Conservation (phyloP, 2,329 filamentous ascomycete genomes). For the Alternaria hordeiaustralica region DNA sequence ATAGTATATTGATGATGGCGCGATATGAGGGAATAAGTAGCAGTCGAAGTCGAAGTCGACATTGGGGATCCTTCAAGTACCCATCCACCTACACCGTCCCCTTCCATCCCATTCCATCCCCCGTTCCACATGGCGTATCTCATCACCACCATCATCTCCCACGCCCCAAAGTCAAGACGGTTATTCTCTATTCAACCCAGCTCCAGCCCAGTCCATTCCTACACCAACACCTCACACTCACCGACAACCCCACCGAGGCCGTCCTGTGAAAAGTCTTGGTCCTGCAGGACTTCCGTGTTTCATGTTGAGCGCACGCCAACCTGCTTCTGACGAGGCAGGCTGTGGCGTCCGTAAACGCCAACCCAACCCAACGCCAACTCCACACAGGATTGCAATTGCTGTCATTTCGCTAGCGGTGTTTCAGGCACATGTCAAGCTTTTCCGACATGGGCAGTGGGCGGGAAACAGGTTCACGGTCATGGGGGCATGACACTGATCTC, state of each 20-base stretch:
- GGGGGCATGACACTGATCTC: neutral
- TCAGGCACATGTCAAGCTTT: neutral
- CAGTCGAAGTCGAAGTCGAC: neutral
- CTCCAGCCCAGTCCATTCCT: neutral
- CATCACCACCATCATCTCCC: neutral
- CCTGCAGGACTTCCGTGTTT: neutral
- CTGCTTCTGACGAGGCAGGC: neutral
- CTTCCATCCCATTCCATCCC: neutral
- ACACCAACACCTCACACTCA: neutral
- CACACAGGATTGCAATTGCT: neutral
- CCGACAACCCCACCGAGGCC: neutral
- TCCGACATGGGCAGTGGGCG: neutral
- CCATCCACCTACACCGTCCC: neutral
- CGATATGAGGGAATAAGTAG: accelerated
- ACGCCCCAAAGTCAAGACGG: neutral
- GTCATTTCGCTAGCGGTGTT: neutral
- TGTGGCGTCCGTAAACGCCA: too few species aligned
- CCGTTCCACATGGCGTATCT: too few species aligned
- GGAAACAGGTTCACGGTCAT: neutral
- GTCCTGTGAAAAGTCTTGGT: neutral
- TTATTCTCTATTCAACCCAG: neutral
- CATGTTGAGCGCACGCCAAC: neutral
- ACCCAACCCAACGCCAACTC: too few species aligned
- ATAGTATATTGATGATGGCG: accelerated
- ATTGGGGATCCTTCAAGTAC: neutral